Percentiles rank a stretch among this genome's conserved stretches.
Evolutionary conservation across 2,329 filamentous ascomycete genomes (phyloP).

Genomic region (Ophiosphaerella narmari): DNA sequence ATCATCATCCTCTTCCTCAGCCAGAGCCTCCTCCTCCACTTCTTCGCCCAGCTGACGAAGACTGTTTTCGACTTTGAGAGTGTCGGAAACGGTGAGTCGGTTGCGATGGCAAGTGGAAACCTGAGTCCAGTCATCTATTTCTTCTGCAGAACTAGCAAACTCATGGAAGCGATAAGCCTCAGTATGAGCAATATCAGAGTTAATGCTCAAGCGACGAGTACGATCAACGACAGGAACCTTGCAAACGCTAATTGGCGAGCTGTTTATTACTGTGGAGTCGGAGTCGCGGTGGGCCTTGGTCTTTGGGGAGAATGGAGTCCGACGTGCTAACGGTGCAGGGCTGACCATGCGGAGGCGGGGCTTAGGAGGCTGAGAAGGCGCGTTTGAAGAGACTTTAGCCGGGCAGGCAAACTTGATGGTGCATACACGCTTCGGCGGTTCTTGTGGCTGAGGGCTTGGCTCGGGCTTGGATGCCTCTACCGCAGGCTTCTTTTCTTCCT

Average conservation of each 20-base stretch:
- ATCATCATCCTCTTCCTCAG: slow-evolving; percentile 58
- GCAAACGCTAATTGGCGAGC: slow-evolving; percentile 51
- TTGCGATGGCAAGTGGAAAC: slow-evolving; percentile 66
- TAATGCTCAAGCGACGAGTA: slow-evolving; percentile 41
- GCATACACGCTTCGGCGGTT: slow-evolving; percentile 60
- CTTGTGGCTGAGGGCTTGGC: slow-evolving; percentile 23
- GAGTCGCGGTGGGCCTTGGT: slow-evolving; percentile 52
- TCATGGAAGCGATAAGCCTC: slow-evolving; percentile 76
- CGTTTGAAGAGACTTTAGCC: slow-evolving; percentile 52
- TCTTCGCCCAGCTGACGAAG: slow-evolving; percentile 87
- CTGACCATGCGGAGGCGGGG: slow-evolving; percentile 50
- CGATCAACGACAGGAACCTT: slow-evolving; percentile 42
- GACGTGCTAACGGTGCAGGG: slow-evolving; percentile 46
- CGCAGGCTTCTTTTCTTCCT: slow-evolving; percentile 52
- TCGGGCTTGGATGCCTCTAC: slow-evolving; percentile 23
- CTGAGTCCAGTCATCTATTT: slow-evolving; percentile 91
- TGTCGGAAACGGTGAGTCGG: slow-evolving; percentile 87
- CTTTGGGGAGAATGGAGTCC: slow-evolving; percentile 37
- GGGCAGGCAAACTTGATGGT: slow-evolving; percentile 76
- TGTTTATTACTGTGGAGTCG: slow-evolving; percentile 56
- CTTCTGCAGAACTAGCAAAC: slow-evolving; percentile 83
- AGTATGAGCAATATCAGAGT: slow-evolving; percentile 55
- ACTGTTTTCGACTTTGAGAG: slow-evolving; percentile 83
- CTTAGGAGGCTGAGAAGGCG: slow-evolving; percentile 40
- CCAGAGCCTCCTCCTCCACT: slow-evolving; percentile 83